A percentile compares a stretch with the other conserved stretches of the same genome.
phyloP scores from a whole-genome alignment of 768 basidiomycete species.

The Mycena olivaceomarginata region DNA sequence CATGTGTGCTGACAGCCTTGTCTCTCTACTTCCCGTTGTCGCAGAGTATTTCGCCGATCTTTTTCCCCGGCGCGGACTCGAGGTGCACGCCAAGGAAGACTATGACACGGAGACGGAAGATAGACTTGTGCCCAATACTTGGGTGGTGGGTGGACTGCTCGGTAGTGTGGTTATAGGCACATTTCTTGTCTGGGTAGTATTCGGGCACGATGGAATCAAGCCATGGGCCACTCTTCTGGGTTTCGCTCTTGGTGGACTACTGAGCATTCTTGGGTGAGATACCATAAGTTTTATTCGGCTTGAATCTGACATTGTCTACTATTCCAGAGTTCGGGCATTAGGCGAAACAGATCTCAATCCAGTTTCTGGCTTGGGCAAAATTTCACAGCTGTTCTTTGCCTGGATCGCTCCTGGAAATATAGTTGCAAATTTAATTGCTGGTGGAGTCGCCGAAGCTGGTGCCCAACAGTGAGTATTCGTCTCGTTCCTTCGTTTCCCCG shows the following conservation, averaged over 20 bases:
- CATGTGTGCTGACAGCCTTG: conserved; percentile 94
- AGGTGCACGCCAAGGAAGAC: conserved; percentile 58
- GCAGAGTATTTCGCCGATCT: conserved; percentile 68
- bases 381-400: conserved; percentile 95
- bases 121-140: conserved; percentile 85
- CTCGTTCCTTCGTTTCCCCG: conserved; percentile 1
- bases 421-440: conserved; percentile 98
- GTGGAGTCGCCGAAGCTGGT: conserved; percentile 97
- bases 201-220: conserved; percentile 93
- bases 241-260: conserved; percentile 86
- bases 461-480: conserved; percentile 83
- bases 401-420: conserved; percentile 96
- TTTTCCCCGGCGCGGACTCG: conserved; percentile 52
- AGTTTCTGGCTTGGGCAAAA: conserved; percentile 95
- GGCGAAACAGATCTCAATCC: conserved; percentile 98
- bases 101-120: conserved; percentile 87
- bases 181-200: conserved; percentile 89
- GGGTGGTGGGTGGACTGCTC: conserved; percentile 84
- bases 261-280: conserved; percentile 91
- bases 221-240: conserved; percentile 96
- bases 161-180: conserved; percentile 82
- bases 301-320: conserved; percentile 20
- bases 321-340: conserved; percentile 87
- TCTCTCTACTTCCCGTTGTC: conserved; percentile 88
- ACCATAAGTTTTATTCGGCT: conserved; percentile 5